phyloP scores from a whole-genome alignment of 148 eudicot genomes.

The Nepenthes mirabilis region DNA sequence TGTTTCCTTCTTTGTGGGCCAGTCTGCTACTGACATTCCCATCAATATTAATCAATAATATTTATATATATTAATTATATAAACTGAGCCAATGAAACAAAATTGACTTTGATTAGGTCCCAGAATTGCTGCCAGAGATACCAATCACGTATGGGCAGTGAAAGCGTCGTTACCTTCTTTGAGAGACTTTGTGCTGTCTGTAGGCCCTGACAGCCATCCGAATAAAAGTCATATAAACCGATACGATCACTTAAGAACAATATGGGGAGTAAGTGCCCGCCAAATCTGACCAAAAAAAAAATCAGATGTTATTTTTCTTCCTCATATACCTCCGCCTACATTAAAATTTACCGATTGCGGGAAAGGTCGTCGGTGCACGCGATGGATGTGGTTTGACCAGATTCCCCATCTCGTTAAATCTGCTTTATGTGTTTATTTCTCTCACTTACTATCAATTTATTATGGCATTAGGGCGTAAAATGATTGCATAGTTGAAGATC shows the following conservation, averaged over 20 bases:
- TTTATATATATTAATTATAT: too few relatives aligned
- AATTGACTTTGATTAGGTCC: neutral
- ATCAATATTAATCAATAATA: too few relatives aligned
- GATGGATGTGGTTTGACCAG: conserved; percentile 52
- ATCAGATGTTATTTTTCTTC: too few relatives aligned
- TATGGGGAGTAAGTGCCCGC: too few relatives aligned
- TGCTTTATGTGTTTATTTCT: conserved; percentile 14
- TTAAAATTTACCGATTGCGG: conserved; percentile 12
- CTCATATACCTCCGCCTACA: conserved; percentile 35
- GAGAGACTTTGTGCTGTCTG: conserved; percentile 18
- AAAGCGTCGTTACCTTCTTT: neutral
- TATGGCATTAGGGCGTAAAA: neutral
- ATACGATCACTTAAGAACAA: too few relatives aligned
- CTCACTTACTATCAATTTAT: neutral
- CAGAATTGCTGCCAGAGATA: neutral
- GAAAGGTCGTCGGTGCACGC: conserved; percentile 33
- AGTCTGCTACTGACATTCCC: too few relatives aligned
- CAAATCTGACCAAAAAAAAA: too few relatives aligned
- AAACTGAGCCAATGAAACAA: too few relatives aligned
- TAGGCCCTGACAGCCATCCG: conserved; percentile 34
- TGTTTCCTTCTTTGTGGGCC: too few relatives aligned
- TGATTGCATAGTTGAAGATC: too few relatives aligned
- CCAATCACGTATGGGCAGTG: too few relatives aligned
- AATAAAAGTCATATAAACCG: conserved; percentile 22
- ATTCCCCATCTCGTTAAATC: conserved; percentile 46